Percentiles rank a stretch among this genome's conserved stretches.
These are phyloP conservation scores for Phytophthora ramorum DNA, from an alignment of 352 stramenopile species.

Conservation along the genomic window DNA sequence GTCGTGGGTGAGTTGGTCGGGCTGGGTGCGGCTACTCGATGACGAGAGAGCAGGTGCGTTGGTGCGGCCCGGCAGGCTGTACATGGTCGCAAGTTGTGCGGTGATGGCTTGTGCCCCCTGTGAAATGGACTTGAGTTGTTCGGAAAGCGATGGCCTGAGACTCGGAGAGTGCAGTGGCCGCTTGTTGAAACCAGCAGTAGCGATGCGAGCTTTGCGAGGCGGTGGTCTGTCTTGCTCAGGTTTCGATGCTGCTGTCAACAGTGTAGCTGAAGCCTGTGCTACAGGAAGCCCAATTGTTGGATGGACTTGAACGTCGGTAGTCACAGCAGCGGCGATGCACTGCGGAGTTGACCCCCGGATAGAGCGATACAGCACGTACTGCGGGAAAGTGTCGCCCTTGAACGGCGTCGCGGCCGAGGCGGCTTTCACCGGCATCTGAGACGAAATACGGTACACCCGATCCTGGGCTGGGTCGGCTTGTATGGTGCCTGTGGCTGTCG, in stretches of 20 bases:
- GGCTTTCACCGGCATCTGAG: slow-evolving; percentile 31
- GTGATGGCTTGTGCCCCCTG: slow-evolving; percentile 59
- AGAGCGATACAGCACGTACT: slow-evolving; percentile 57
- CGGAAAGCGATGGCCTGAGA: slow-evolving; percentile 54
- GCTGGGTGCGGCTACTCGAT: background rate
- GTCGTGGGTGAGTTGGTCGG: slow-evolving; percentile 1
- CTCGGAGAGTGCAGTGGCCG: slow-evolving; percentile 18
- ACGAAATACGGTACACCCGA: slow-evolving; percentile 3
- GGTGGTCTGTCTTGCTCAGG: slow-evolving; percentile 11
- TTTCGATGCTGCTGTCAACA: slow-evolving; percentile 9
- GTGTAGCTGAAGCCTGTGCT: background rate
- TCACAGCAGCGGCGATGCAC: background rate
- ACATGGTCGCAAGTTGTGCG: slow-evolving; percentile 47
- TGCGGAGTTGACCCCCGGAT: slow-evolving; percentile 10
- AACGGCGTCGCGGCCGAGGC: slow-evolving; percentile 40
- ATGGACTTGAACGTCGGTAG: background rate
- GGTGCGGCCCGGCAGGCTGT: slow-evolving; percentile 38
- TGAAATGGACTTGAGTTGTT: slow-evolving; percentile 73
- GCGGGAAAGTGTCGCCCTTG: slow-evolving; percentile 71
- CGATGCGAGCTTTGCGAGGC: slow-evolving; percentile 7
- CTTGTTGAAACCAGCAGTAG: background rate
- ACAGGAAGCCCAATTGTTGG: background rate
- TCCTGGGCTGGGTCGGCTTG: slow-evolving; percentile 8
- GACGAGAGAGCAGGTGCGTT: slow-evolving; percentile 9
- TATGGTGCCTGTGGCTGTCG: slow-evolving; percentile 2